phyloP scores from a whole-genome alignment of 108 stramenopile species.

The Parietichytrium sp. region DNA sequence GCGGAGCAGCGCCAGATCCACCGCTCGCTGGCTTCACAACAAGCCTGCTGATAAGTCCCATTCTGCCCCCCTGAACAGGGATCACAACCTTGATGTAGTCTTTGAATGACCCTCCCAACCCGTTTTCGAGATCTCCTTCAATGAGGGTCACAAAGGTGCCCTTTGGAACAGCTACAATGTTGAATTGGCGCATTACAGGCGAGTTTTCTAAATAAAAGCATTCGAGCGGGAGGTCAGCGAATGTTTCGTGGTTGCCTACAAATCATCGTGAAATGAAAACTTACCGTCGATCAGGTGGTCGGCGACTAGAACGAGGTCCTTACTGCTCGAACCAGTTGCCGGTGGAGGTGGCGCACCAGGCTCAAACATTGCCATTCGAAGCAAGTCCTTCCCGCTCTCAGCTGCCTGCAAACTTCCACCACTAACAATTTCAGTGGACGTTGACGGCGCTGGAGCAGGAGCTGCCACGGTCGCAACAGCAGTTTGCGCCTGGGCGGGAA shows the following conservation, averaged over 20 bases:
- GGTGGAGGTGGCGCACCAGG: not conserved
- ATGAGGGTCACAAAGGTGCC: not conserved
- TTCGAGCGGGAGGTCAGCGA: no score
- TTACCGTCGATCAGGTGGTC: not conserved
- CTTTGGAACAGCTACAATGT: not conserved
- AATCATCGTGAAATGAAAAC: no score
- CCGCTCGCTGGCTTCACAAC: not conserved
- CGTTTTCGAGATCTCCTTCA: not conserved
- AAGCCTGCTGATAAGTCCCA: not conserved
- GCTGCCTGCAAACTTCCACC: not conserved
- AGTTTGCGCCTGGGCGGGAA: not conserved
- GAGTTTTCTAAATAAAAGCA: no score
- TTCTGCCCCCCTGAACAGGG: not conserved
- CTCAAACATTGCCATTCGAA: constrained; percentile 15
- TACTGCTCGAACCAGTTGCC: not conserved
- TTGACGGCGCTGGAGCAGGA: not conserved
- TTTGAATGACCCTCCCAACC: constrained; percentile 27
- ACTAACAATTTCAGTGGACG: not conserved
- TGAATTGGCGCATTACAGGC: constrained; percentile 1
- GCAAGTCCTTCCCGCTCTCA: not conserved
- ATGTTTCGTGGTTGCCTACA: no score
- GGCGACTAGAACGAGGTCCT: not conserved
- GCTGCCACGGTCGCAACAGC: not conserved
- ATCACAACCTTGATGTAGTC: constrained; percentile 12
- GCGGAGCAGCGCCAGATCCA: not conserved